A percentile compares a stretch with the other conserved stretches of the same genome.
phyloP scores from a whole-genome alignment of 371 early-diverging fungal species.

The Mortierella sp. region DNA sequence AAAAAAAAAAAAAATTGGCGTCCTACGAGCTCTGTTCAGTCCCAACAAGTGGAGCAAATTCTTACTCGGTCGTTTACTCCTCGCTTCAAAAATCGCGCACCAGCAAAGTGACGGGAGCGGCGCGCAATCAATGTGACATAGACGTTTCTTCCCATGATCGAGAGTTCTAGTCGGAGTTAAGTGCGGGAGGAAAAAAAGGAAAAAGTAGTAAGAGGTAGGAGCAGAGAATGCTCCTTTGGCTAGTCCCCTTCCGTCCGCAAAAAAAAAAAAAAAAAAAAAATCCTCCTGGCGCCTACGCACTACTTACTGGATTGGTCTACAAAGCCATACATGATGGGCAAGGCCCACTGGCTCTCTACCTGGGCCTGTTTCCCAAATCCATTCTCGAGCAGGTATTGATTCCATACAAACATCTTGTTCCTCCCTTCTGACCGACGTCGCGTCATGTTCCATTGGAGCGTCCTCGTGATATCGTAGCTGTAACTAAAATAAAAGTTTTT shows the following conservation, averaged over 20 bases:
- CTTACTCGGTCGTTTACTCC: conserved; percentile 90
- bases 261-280: not conserved
- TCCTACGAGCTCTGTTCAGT: too few relatives aligned
- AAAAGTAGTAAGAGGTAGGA: not conserved
- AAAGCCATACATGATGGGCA: conserved; percentile 95
- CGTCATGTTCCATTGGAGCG: conserved; percentile 90
- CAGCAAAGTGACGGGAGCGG: conserved; percentile 94
- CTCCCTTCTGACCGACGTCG: conserved; percentile 33
- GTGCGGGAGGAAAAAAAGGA: not conserved
- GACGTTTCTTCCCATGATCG: conserved; percentile 80
- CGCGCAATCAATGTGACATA: conserved; percentile 94
- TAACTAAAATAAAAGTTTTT: conserved; percentile 94
- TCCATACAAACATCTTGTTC: conserved; percentile 97
- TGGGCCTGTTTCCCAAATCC: conserved; percentile 72
- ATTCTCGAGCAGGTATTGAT: conserved; percentile 81
- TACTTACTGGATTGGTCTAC: conserved; percentile 92
- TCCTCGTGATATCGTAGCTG: conserved; percentile 93
- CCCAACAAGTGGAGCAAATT: not conserved
- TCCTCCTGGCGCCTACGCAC: not conserved
- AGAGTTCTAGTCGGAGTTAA: conserved; percentile 43
- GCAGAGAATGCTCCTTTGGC: too few relatives aligned
- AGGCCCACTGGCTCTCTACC: conserved; percentile 83
- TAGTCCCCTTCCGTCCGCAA: too few relatives aligned
- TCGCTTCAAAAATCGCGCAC: conserved; percentile 96
- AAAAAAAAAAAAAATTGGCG: not conserved